A percentile compares a stretch with the other conserved stretches of the same genome.
Evolutionary conservation across 805 yeast genomes (phyloP).

Genomic region (Candida andamanensis): DNA sequence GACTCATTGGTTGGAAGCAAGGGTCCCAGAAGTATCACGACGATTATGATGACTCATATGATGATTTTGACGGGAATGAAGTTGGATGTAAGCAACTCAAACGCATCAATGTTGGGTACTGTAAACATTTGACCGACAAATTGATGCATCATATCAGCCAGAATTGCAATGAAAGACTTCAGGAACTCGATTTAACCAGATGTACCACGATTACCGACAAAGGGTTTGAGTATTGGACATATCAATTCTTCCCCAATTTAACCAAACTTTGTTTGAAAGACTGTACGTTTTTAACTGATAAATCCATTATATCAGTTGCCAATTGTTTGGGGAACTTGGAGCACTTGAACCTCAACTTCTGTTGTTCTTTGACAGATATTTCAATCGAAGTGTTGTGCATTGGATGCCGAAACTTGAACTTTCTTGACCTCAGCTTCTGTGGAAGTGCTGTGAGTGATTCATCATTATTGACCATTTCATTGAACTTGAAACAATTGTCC

Average conservation of each 20-base stretch:
- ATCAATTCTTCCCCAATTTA: constrained; percentile 49
- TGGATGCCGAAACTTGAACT: constrained; percentile 54
- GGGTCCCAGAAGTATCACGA: constrained; percentile 1
- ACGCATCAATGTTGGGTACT: constrained; percentile 58
- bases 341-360: constrained; percentile 59
- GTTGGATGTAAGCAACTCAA: constrained; percentile 59
- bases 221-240: constrained; percentile 66
- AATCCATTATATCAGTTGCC: constrained; percentile 56
- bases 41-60: neutral
- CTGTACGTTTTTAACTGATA: constrained; percentile 69
- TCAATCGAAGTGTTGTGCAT: constrained; percentile 61
- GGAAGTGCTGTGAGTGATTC: constrained; percentile 78
- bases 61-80: constrained; percentile 13
- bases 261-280: constrained; percentile 55
- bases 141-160: constrained; percentile 59
- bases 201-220: constrained; percentile 75
- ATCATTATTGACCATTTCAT: constrained; percentile 55
- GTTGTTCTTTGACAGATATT: constrained; percentile 69
- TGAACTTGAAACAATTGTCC: constrained; percentile 46
- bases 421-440: constrained; percentile 63
- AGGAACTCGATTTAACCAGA: constrained; percentile 57
- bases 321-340: constrained; percentile 55
- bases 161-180: constrained; percentile 53
- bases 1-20: constrained; percentile 55
- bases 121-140: constrained; percentile 68